Base-by-base conservation (phyloP, 2,329 filamentous ascomycete genomes). In the Cercospora zeina region DNA sequence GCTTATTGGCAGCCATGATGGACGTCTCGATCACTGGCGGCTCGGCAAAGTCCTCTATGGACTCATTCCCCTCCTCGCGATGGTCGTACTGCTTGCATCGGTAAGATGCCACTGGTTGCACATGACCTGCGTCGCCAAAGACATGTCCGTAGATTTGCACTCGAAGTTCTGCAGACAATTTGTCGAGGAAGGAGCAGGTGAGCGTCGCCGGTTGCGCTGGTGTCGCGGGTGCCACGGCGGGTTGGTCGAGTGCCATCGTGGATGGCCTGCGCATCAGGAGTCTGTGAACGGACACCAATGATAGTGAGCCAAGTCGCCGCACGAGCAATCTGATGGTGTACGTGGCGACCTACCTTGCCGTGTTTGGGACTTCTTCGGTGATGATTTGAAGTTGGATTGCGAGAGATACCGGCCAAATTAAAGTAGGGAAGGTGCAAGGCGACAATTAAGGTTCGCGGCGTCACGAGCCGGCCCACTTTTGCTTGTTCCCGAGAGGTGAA, bases 1-100 rank as follows among this genome's bases (percentile, higher is more conserved):
- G 5, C 56, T 62, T 62, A 45, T 55, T 66, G 11, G 54, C 54
- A 0, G 55, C 56, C 14, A 67, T 51, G 36, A 67, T 65, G 1
- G 53, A 31, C 0, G 50, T 59, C 19, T 51, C 11, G 10, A 59
- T 39, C 8, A 19, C 3, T 9, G 31, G 31, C 11, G 31, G 37
- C 37, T 42, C 37, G 9, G 16, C 16, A 21, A 21, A 19, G 16
- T 16, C 37, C 16, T 42, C 37, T 42, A n/a, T 21, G n/a, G 37
- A 8, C 37, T 42, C 16, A 19, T 11, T n/a, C 3, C 36, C 36
- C 14, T 11, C 16, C 37, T 42, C n/a, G 21, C 16, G 37, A n/a
- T 11, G 16, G 10, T 42, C 16, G 24, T 19, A 50, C 11, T 50
- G 21, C 14, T 50, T 50, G 21, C 24, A n/a, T 16, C 47, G 24